Evolutionary conservation across 1,284 basidiomycete genomes (phyloP).

Genomic region (Tilletia setariae): DNA sequence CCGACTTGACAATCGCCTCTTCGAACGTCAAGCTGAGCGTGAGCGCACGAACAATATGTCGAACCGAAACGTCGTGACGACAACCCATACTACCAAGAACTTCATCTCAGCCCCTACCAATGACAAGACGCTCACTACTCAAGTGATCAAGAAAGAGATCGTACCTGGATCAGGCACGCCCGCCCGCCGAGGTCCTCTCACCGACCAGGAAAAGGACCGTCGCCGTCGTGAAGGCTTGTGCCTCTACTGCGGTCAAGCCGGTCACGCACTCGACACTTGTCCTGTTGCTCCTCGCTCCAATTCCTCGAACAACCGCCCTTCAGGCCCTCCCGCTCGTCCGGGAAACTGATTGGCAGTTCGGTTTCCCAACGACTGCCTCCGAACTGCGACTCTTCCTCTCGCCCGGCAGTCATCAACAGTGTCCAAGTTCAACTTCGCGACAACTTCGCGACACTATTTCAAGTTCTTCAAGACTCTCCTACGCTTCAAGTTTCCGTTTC

Average conservation of each 20-base stretch:
- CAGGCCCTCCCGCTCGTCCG: neutral
- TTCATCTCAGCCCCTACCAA: neutral
- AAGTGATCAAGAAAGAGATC: neutral
- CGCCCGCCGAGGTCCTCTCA: neutral
- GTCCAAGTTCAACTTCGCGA: neutral
- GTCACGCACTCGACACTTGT: neutral
- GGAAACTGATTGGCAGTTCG: slow-evolving; percentile 6
- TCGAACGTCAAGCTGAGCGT: slow-evolving; percentile 1
- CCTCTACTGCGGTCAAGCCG: neutral
- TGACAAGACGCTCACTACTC: neutral
- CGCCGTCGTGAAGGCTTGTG: slow-evolving; percentile 8
- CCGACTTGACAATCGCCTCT: slow-evolving; percentile 10
- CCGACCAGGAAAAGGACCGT: neutral
- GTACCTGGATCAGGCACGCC: neutral
- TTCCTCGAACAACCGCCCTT: neutral
- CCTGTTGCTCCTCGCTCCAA: neutral
- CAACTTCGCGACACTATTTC: neutral
- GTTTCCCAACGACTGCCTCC: neutral
- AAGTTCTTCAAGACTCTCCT: neutral
- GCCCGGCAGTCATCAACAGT: neutral
- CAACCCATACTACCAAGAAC: neutral
- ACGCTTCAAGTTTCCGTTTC: neutral
- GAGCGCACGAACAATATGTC: too few species aligned
- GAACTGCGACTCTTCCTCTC: neutral
- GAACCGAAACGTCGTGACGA: neutral